Base-by-base conservation (phyloP, 2,329 filamentous ascomycete species). In the Epicoccum sorghinum region DNA sequence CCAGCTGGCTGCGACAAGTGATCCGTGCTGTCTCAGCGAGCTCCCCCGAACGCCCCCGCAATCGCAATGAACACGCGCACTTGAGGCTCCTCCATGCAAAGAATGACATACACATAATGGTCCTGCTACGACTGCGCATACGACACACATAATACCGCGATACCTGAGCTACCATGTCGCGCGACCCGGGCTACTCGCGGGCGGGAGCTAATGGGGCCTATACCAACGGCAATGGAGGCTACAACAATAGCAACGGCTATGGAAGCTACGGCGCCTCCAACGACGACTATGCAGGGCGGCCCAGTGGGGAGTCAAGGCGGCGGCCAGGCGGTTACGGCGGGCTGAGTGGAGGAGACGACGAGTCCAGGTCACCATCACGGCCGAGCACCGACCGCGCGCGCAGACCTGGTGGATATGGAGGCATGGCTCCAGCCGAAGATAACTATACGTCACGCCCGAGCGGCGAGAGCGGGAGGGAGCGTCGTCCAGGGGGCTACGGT, bases 151-250 rank as follows among this genome's bases (percentile, higher is more conserved):
- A 36, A 54, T 33, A 43, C 44, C 38, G 47, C 55, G 50, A 55
- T 49, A 29, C 29, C 46, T 60, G 37, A 51, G 47, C 18, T 46
- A 49, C 58, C 65, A 76, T 75, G 74, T 75, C 73, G 54, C 73
- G 71, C 58, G 65, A 65, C 44, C 70, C 69, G 40, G 69, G 64
- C 57, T 69, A 66, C 59, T 52, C 64, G 56, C 69, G 68, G 57
- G 55, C 66, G 48, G 67, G 69, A 41, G 51, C 67, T 40, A 73
- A 75, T 52, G 72, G 72, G 25, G 62, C 64, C 43, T 75, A 77
- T 60, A 65, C 73, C 25, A 79, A 79, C 29, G 61, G 51, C 30
- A 59, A 51, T n/a, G 42, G 36, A 38, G 39, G 32, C 66, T 73
- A 51, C 45, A 61, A 66, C 59, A 57, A 51, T 47, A 36, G 33